phyloP scores from a whole-genome alignment of 306 rosid genomes.

The Prosopis cineraria region DNA sequence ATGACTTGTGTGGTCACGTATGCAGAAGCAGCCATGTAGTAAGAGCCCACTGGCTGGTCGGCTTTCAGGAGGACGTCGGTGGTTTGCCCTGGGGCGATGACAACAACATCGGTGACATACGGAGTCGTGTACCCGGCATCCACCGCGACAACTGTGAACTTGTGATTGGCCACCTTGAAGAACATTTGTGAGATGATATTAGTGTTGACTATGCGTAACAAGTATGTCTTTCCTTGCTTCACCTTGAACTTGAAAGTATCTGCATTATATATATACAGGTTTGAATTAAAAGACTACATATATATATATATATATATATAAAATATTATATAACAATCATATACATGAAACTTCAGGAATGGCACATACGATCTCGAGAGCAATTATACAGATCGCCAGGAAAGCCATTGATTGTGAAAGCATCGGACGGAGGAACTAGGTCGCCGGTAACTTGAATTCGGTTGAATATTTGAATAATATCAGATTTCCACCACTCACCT shows the following conservation, averaged over 20 bases:
- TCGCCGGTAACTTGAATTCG: constrained; percentile 34
- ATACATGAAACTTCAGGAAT: too few species aligned
- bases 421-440: constrained; percentile 38
- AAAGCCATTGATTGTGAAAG: constrained; percentile 67
- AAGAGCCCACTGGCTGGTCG: constrained; percentile 46
- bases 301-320: too few species aligned
- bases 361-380: constrained; percentile 45
- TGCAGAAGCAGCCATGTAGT: constrained; percentile 62
- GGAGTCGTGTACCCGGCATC: constrained; percentile 61
- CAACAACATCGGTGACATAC: constrained; percentile 48
- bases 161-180: constrained; percentile 69
- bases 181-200: constrained; percentile 68
- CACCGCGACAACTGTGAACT: constrained; percentile 57
- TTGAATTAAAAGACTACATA: too few species aligned
- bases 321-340: too few species aligned
- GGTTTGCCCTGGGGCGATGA: constrained; percentile 65
- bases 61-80: constrained; percentile 52
- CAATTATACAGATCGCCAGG: constrained; percentile 62
- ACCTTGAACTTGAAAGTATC: constrained; percentile 44
- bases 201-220: constrained; percentile 61
- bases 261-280: too few species aligned
- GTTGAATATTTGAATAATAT: constrained; percentile 48
- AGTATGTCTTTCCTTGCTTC: constrained; percentile 51
- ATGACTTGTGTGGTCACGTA: constrained; percentile 18
- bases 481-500: constrained; percentile 82